A percentile compares a stretch with the other conserved stretches of the same genome.
Evolutionary conservation across 805 yeast species (phyloP).

Genomic region (Yueomyces sp.): DNA sequence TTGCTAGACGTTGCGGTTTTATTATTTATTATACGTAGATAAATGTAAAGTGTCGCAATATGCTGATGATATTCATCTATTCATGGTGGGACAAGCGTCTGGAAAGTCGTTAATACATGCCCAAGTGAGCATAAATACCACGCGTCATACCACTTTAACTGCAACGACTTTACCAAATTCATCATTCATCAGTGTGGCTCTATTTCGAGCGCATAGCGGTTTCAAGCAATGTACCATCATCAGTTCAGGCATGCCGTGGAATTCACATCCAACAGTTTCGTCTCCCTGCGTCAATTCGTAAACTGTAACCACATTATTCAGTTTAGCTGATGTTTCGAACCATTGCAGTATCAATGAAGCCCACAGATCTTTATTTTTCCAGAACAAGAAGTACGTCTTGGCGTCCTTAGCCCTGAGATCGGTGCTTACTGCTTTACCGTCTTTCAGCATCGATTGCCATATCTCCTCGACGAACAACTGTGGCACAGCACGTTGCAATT

Average conservation of each 20-base stretch:
- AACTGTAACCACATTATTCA: slow-evolving; percentile 62
- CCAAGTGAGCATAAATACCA: too few relatives aligned
- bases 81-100: too few relatives aligned
- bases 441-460: slow-evolving; percentile 40
- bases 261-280: slow-evolving; percentile 38
- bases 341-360: slow-evolving; percentile 46
- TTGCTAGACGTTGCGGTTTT: too few relatives aligned
- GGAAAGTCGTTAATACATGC: too few relatives aligned
- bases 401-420: slow-evolving; percentile 23
- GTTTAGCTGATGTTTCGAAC: slow-evolving; percentile 70
- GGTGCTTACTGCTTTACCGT: slow-evolving; percentile 43
- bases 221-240: slow-evolving; percentile 43
- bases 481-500: slow-evolving; percentile 40
- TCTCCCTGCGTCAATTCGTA: slow-evolving; percentile 70
- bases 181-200: slow-evolving; percentile 61
- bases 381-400: slow-evolving; percentile 32
- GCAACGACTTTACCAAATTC: slow-evolving; percentile 61
- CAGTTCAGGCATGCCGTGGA: slow-evolving; percentile 46
- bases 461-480: slow-evolving; percentile 44
- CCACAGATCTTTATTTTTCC: slow-evolving; percentile 65
- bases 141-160: slow-evolving; percentile 47
- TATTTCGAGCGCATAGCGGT: slow-evolving; percentile 48
- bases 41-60: too few relatives aligned
- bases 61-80: too few relatives aligned
- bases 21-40: too few relatives aligned